Conservation (phyloP, 495 filamentous ascomycete genomes). For the Sabuloglossum arenarium region DNA sequence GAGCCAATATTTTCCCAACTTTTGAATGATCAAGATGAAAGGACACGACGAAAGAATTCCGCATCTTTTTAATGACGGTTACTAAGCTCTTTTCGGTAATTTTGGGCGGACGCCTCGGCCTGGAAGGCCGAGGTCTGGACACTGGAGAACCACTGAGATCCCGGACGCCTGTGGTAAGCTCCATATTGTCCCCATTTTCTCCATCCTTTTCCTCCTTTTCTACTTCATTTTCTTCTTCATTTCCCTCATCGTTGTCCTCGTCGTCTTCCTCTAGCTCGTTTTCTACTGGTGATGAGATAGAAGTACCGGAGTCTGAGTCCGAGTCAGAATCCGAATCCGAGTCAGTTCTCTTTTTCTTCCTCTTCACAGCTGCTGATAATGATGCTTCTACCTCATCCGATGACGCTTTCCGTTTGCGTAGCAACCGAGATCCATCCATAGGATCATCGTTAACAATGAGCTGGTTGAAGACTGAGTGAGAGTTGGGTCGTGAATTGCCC, state of each 20-base stretch:
- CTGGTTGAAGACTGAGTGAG: conserved; percentile 70
- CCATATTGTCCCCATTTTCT: not conserved
- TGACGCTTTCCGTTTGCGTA: conserved; percentile 68
- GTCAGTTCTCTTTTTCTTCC: conserved; percentile 14
- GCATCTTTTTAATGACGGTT: not conserved
- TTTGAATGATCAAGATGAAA: not conserved
- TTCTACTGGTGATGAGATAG: not conserved
- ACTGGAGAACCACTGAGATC: not conserved
- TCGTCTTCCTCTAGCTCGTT: not conserved
- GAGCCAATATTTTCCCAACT: not conserved
- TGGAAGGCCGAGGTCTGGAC: conserved; percentile 4
- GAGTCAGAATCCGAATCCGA: conserved; percentile 3
- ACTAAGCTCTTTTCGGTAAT: not conserved
- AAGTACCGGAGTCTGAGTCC: not conserved
- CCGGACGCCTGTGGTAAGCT: not conserved
- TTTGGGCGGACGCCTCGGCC: conserved; percentile 1
- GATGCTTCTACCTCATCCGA: conserved; percentile 31
- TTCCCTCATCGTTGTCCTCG: not conserved
- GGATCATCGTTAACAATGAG: conserved; percentile 61
- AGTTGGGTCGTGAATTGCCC: conserved; percentile 48
- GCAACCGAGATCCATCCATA: conserved; percentile 63
- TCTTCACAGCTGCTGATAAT: conserved; percentile 11
- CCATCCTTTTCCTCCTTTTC: not conserved
- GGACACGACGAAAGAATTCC: not conserved
- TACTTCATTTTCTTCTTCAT: conserved; percentile 1